Conservation (phyloP, 371 early-diverging fungal genomes). For the Blakeslea trispora region DNA sequence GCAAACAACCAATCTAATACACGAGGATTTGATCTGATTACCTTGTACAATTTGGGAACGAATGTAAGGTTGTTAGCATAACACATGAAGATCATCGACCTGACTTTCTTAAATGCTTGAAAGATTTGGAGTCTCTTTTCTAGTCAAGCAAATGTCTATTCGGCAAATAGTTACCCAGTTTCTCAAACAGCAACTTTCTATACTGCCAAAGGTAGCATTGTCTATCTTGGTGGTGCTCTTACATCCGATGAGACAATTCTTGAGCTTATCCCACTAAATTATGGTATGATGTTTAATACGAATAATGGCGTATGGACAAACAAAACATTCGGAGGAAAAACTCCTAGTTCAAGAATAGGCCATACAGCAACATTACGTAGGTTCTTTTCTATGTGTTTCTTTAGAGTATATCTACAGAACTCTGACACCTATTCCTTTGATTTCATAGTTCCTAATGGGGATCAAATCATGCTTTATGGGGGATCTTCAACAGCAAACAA, state of each 20-base stretch:
- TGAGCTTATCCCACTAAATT: background rate
- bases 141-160: background rate
- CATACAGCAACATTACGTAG: background rate
- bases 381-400: too few species aligned
- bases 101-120: too few species aligned
- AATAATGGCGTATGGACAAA: background rate
- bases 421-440: background rate
- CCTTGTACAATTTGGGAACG: background rate
- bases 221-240: background rate
- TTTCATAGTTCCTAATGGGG: background rate
- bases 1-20: background rate
- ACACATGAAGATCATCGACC: too few species aligned
- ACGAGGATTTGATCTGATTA: background rate
- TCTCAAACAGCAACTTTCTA: background rate
- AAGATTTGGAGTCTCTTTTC: background rate
- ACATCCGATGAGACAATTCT: background rate
- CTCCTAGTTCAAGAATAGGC: background rate
- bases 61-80: background rate
- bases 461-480: background rate
- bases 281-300: background rate
- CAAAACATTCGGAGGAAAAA: background rate
- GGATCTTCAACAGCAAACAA: background rate
- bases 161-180: background rate
- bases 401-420: too few species aligned
- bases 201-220: background rate